A percentile compares a stretch with the other conserved stretches of the same genome.
Conservation (phyloP, 2,329 filamentous ascomycete genomes). For the Fusarium proliferatum region DNA sequence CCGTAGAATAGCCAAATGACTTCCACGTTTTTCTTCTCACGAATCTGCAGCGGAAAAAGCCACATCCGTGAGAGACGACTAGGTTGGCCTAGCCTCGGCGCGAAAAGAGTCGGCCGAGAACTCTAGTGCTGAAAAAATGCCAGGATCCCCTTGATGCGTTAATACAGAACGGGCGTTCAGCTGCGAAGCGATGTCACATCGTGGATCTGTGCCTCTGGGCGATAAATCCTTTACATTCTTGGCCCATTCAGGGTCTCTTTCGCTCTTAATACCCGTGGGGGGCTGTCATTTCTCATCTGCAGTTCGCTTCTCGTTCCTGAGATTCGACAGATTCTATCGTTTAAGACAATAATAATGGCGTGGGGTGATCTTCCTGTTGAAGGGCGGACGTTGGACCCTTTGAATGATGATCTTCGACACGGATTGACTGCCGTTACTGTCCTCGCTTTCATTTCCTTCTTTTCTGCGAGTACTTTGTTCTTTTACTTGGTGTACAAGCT, state of each 20-base stretch:
- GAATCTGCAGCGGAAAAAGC: background rate
- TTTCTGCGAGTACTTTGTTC: slow-evolving; percentile 45
- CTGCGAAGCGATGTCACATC: slow-evolving; percentile 19
- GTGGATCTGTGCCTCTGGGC: slow-evolving; percentile 3
- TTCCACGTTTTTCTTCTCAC: background rate
- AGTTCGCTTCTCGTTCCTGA: background rate
- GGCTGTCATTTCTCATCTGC: background rate
- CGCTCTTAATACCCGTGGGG: background rate
- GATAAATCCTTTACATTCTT: background rate
- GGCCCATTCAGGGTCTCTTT: background rate
- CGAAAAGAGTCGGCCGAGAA: background rate
- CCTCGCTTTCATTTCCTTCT: slow-evolving; percentile 48
- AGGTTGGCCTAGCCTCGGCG: background rate
- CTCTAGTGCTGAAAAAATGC: background rate
- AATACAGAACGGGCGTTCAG: background rate
- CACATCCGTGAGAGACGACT: background rate
- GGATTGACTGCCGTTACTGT: slow-evolving; percentile 48
- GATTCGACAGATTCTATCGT: background rate
- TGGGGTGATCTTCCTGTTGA: slow-evolving; percentile 38
- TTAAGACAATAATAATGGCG: slow-evolving; percentile 32
- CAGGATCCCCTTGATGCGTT: background rate
- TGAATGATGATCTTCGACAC: slow-evolving; percentile 34
- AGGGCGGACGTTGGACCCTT: slow-evolving; percentile 41
- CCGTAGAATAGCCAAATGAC: background rate
- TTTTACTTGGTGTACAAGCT: slow-evolving; percentile 49